Percentiles rank a stretch among this genome's conserved stretches.
phyloP scores from a whole-genome alignment of 495 filamentous ascomycete genomes.

The Parathielavia hyrcaniae region DNA sequence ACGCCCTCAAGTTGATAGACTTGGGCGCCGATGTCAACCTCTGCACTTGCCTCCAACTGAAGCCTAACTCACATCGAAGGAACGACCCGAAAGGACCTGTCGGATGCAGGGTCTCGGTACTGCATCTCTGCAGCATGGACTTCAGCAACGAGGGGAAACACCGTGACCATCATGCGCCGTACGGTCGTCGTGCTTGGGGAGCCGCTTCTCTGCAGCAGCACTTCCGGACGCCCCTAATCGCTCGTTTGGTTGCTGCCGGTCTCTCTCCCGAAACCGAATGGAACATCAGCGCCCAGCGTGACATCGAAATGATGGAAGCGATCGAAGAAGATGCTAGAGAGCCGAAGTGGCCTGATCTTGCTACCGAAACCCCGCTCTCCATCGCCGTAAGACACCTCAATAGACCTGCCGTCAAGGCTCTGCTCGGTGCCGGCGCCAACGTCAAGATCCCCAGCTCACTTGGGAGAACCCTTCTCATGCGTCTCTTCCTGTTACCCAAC shows the following conservation, averaged over 20 bases:
- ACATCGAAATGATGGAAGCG: too few species aligned
- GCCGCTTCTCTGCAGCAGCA: neutral
- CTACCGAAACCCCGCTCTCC: neutral
- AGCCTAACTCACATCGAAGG: too few species aligned
- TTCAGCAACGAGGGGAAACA: neutral
- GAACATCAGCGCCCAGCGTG: too few species aligned
- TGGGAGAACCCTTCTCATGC: neutral
- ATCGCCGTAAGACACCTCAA: constrained; percentile 2
- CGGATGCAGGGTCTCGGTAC: neutral
- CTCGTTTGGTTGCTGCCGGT: neutral
- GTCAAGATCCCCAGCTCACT: neutral
- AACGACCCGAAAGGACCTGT: too few species aligned
- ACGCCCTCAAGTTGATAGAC: constrained; percentile 11
- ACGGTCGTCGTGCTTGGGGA: neutral
- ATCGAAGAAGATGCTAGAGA: too few species aligned
- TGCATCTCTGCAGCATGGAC: constrained; percentile 9
- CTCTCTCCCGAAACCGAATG: neutral
- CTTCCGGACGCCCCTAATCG: neutral
- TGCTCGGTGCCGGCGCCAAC: neutral
- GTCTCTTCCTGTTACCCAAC: neutral
- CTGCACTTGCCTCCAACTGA: neutral
- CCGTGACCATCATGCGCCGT: too few species aligned
- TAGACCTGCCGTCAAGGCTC: neutral
- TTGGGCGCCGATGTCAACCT: constrained; percentile 11
- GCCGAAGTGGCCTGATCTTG: too few species aligned